phyloP scores from a whole-genome alignment of 2,329 filamentous ascomycete genomes.

The Alternaria alternata region DNA sequence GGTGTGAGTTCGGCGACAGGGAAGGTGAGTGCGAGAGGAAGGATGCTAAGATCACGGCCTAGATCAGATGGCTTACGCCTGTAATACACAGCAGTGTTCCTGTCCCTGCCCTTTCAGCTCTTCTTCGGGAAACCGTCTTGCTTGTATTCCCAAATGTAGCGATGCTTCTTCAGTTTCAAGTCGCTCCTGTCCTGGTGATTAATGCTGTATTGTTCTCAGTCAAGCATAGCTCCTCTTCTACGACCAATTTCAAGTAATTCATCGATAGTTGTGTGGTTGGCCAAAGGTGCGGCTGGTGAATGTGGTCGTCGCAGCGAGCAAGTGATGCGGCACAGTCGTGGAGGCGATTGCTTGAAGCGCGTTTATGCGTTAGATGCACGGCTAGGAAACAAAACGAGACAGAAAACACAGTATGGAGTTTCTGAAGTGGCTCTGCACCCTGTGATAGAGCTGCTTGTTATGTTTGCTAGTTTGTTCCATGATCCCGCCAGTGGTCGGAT shows the following conservation, averaged over 20 bases:
- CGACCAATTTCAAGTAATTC: background rate
- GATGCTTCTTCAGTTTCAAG: background rate
- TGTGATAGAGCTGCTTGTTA: background rate
- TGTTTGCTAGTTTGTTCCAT: background rate
- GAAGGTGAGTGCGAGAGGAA: background rate
- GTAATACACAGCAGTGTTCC: background rate
- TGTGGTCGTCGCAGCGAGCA: background rate
- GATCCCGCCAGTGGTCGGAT: background rate
- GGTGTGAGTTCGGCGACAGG: background rate
- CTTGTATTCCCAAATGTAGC: background rate
- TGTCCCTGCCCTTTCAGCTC: background rate
- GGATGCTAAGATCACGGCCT: background rate
- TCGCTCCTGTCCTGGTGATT: background rate
- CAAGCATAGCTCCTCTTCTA: background rate
- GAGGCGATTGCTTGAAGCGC: conserved; percentile 2
- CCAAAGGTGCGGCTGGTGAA: background rate
- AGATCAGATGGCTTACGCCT: background rate
- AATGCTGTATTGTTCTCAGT: background rate
- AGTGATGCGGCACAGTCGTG: conserved; percentile 2
- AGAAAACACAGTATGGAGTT: background rate
- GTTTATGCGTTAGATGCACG: conserved; percentile 9
- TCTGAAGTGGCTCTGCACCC: background rate
- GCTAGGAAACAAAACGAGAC: background rate
- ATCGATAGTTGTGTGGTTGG: background rate
- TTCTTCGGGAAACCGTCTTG: background rate